These are phyloP conservation scores for Sporothrix brasiliensis DNA, from an alignment of 2,329 filamentous ascomycete species.

Conservation along the genomic window DNA sequence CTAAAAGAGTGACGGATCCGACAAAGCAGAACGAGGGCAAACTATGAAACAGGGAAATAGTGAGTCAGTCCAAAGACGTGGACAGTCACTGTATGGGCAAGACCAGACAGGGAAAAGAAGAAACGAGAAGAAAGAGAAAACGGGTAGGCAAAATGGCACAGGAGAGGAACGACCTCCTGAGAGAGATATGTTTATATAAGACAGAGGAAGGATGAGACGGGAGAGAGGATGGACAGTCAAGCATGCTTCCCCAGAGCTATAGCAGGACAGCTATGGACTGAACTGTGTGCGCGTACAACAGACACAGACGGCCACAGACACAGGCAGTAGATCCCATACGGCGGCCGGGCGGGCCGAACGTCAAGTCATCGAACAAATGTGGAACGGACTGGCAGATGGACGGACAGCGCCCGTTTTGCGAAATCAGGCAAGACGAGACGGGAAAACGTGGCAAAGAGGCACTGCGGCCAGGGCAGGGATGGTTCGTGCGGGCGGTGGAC, in stretches of 20 bases:
- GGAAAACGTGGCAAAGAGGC: constrained; percentile 14
- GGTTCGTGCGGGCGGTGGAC: background rate
- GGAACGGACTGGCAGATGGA: too few relatives aligned
- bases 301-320: background rate
- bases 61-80: background rate
- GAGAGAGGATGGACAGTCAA: too few relatives aligned
- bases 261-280: background rate
- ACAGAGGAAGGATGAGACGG: background rate
- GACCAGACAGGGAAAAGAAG: constrained; percentile 1
- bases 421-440: constrained; percentile 19
- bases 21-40: background rate
- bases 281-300: background rate
- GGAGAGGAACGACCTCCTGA: background rate
- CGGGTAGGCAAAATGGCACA: background rate
- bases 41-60: too few relatives aligned
- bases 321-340: background rate
- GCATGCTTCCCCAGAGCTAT: background rate
- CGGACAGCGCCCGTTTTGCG: constrained; percentile 5
- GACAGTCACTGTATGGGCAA: background rate
- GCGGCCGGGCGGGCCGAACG: constrained; percentile 17
- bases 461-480: background rate
- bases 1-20: background rate
- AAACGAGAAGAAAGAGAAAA: constrained; percentile 1
- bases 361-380: too few relatives aligned
- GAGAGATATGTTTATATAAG: constrained; percentile 11